Base-by-base conservation (phyloP, 1,284 basidiomycete species). In the Moesziomyces sp. region DNA sequence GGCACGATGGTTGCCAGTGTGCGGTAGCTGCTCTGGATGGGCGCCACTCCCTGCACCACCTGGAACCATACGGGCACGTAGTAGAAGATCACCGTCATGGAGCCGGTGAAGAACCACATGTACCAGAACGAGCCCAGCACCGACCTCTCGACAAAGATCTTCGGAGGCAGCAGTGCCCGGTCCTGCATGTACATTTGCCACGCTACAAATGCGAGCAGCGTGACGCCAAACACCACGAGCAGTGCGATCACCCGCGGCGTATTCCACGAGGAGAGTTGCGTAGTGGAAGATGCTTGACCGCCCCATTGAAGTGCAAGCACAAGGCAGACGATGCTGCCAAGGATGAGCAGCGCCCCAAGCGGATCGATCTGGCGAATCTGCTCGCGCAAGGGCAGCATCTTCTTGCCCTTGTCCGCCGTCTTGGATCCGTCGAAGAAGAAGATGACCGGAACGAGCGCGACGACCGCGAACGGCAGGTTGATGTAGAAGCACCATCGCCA, bases 301-400 rank as follows among this genome's bases (percentile, higher is more conserved):
- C 65, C 65, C 28, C 38, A 57, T 19, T 61, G 26, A 77, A 58
- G 13, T 8, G 52, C 64, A 10, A 67, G 47, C 1, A 58, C 42
- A 18, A 67, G 58, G 47, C 46, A 46, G 30, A 58, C 26, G 38
- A 59, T 47, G n/a, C 47, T 72, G 44, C 84, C 82, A 19, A 86
- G 69, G 23, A 84, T 86, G 57, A 86, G 86, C 53, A 86, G 78
- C 18, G 51, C 56, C 10, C 83, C 82, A 49, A 84, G 26, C 3
- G 58, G 53, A 34, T 58, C 58, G 40, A 68, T 26, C 38, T 51
- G 58, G 5, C 35, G 51, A 7, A 56, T 10, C 46, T 60, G 63
- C 23, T 60, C n/a, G n/a, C 26, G 48, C 45, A 61, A 19, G 4
- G 53, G 38, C 8, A 52, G 43, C 48, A 54, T 57, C 24, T 18